Evolutionary conservation across 176 grass and related monocot genomes (phyloP).

Genomic region (Puccinellia tenuiflora): DNA sequence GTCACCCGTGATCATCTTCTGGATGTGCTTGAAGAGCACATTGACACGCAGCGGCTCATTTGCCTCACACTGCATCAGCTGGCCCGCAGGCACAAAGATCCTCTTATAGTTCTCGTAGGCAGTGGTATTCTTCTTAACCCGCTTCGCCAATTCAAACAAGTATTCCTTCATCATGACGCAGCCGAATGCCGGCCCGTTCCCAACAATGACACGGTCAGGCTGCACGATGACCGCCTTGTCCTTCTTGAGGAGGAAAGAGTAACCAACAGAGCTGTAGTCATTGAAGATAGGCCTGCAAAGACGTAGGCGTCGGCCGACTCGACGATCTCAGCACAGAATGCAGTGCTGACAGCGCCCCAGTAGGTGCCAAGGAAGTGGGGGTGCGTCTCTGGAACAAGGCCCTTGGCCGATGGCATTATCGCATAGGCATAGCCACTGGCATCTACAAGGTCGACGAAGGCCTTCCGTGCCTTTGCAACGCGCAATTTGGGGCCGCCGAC

Average conservation of each 20-base stretch:
- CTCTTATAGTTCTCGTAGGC: constrained; percentile 74
- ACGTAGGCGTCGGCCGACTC: constrained; percentile 54
- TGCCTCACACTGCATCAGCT: constrained; percentile 31
- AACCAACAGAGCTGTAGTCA: constrained; percentile 79
- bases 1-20: constrained; percentile 52
- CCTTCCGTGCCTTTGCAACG: constrained; percentile 34
- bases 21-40: constrained; percentile 76
- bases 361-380: constrained; percentile 46
- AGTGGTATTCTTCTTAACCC: constrained; percentile 64
- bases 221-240: constrained; percentile 50
- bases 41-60: constrained; percentile 75
- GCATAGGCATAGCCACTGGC: constrained; percentile 27
- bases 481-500: constrained; percentile 46
- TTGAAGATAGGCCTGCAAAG: constrained; percentile 84
- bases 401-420: constrained; percentile 49
- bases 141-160: constrained; percentile 44
- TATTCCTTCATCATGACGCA: constrained; percentile 48
- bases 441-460: constrained; percentile 39
- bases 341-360: constrained; percentile 52
- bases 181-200: constrained; percentile 38
- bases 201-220: constrained; percentile 33
- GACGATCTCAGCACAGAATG: constrained; percentile 42
- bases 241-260: constrained; percentile 45
- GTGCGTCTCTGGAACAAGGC: constrained; percentile 43
- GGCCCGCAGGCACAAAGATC: constrained; percentile 73